Conservation (phyloP, 148 eudicot species). For the Polygonum maritimum region DNA sequence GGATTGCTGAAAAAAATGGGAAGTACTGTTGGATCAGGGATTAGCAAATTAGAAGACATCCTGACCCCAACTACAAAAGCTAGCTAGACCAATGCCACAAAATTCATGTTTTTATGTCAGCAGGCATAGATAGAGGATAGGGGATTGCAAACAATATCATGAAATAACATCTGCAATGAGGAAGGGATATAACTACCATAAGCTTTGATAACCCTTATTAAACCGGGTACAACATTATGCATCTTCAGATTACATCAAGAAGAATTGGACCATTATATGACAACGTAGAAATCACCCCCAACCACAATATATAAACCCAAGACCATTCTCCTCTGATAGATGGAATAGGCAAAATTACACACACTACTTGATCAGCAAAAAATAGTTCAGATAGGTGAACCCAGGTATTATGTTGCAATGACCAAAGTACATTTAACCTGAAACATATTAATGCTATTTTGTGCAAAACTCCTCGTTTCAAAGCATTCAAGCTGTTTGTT, state of each 20-base stretch:
- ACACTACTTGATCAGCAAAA: neutral
- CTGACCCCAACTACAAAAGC: neutral
- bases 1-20: constrained; percentile 64
- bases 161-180: neutral
- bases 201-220: neutral
- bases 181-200: neutral
- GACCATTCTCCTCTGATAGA: neutral
- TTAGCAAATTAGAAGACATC: neutral
- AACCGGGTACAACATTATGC: neutral
- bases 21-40: neutral
- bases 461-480: neutral
- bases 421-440: neutral
- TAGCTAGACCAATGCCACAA: neutral
- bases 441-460: neutral
- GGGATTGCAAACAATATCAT: neutral
- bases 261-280: neutral
- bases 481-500: neutral
- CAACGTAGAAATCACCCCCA: neutral
- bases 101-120: neutral
- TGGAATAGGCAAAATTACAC: neutral
- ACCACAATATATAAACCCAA: neutral
- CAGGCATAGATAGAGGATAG: neutral
- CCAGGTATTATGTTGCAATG: neutral
- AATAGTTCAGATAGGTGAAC: neutral
- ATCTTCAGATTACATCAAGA: neutral